Evolutionary conservation across 208 protist genomes (phyloP).

Genomic region (Trypanosoma avium): DNA sequence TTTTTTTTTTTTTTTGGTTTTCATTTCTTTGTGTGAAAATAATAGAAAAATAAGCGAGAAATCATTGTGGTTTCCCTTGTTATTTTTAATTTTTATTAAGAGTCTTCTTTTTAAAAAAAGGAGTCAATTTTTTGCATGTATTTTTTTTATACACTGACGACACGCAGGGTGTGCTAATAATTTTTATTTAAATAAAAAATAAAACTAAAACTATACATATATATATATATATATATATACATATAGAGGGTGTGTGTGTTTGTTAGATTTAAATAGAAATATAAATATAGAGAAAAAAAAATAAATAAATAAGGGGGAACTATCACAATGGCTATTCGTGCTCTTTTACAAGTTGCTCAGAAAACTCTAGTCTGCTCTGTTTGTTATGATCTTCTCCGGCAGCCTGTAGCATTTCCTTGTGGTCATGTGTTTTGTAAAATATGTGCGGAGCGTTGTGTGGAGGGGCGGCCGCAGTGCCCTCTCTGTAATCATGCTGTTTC

Average conservation of each 20-base stretch:
- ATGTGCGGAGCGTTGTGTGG: slow-evolving; percentile 52
- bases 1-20: neutral
- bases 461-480: slow-evolving; percentile 57
- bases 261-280: neutral
- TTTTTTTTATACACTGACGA: too few species aligned
- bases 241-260: too few species aligned
- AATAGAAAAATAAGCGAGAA: neutral
- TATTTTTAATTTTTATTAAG: too few species aligned
- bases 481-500: slow-evolving; percentile 62
- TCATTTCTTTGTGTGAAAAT: neutral
- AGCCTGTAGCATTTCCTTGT: slow-evolving; percentile 60
- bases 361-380: slow-evolving; percentile 47
- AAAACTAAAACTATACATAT: neutral
- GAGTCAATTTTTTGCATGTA: too few species aligned
- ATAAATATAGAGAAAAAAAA: neutral
- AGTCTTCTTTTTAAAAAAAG: neutral
- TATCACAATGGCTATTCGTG: slow-evolving; percentile 15
- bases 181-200: neutral
- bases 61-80: too few species aligned
- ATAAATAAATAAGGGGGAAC: neutral
- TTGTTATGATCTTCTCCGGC: slow-evolving; percentile 57
- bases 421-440: slow-evolving; percentile 67
- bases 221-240: neutral
- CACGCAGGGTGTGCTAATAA: too few species aligned
- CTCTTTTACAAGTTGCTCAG: slow-evolving; percentile 44